Percentiles rank a stretch among this genome's conserved stretches.
phyloP scores from a whole-genome alignment of 345 rosid species.

The Melastoma malabathricum region DNA sequence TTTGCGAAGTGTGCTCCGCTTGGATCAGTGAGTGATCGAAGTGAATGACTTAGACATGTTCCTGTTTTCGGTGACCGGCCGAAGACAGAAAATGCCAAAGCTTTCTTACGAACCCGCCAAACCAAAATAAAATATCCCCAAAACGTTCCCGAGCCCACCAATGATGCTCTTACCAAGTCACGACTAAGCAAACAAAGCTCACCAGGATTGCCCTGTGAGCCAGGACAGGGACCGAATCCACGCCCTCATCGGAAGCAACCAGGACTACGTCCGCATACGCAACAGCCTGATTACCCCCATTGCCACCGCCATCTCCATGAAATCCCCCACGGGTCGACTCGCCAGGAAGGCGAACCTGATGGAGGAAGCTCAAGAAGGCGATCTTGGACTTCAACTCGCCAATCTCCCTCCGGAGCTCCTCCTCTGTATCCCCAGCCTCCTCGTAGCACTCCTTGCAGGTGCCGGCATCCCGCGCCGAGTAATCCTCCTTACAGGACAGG shows the following conservation, averaged over 20 bases:
- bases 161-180: too few species aligned
- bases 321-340: background rate
- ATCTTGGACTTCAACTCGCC: constrained; percentile 8
- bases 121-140: too few species aligned
- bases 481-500: constrained; percentile 49
- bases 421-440: constrained; percentile 29
- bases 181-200: too few species aligned
- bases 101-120: too few species aligned
- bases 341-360: too few species aligned
- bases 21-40: too few species aligned
- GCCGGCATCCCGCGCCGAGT: constrained; percentile 38
- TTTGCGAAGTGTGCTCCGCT: too few species aligned
- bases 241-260: constrained; percentile 39
- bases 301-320: background rate
- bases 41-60: too few species aligned
- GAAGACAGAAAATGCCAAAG: too few species aligned
- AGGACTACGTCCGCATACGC: constrained; percentile 53
- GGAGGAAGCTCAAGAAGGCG: constrained; percentile 1
- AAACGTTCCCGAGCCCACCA: too few species aligned
- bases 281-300: constrained; percentile 3
- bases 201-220: constrained; percentile 30
- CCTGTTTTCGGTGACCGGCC: too few species aligned
- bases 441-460: constrained; percentile 55
- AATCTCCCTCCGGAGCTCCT: constrained; percentile 9
- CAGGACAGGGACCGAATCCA: constrained; percentile 33